These are phyloP conservation scores for Diphasiastrum complanatum DNA, from an alignment of 83 land plant species.

Conservation along the genomic window DNA sequence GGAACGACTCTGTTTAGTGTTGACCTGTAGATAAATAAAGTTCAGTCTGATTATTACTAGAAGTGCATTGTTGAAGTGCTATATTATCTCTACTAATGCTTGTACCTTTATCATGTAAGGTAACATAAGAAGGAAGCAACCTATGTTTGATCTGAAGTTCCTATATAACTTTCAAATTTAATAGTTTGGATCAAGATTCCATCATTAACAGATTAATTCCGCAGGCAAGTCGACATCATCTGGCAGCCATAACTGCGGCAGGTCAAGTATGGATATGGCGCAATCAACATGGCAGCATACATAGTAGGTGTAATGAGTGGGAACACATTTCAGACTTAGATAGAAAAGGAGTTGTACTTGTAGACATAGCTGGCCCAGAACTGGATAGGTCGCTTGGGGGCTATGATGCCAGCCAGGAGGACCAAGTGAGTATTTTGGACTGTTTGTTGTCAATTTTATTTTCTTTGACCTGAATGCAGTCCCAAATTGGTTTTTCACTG, in stretches of 20 bases:
- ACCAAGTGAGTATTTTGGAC: slow-evolving; percentile 26
- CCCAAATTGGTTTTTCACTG: not conserved
- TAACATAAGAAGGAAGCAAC: too few species aligned
- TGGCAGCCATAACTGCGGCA: slow-evolving; percentile 42
- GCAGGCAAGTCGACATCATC: slow-evolving; percentile 46
- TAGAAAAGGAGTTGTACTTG: slow-evolving; percentile 23
- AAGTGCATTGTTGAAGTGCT: not conserved
- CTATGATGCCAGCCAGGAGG: slow-evolving; percentile 38
- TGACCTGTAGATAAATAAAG: too few species aligned
- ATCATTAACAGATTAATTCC: too few species aligned
- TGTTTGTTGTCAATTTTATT: not conserved
- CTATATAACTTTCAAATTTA: too few species aligned
- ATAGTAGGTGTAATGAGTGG: slow-evolving; percentile 36
- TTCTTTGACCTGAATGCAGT: not conserved
- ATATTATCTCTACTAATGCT: not conserved
- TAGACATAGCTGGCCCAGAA: slow-evolving; percentile 46
- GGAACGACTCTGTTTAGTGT: too few species aligned
- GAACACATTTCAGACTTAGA: slow-evolving; percentile 36
- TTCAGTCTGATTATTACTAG: slow-evolving; percentile 5
- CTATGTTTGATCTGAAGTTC: too few species aligned
- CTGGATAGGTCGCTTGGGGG: slow-evolving; percentile 34
- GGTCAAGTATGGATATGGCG: slow-evolving; percentile 46
- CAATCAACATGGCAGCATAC: slow-evolving; percentile 39
- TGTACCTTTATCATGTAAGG: not conserved
- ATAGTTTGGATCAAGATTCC: too few species aligned